Evolutionary conservation across 805 yeast genomes (phyloP).

Genomic region (Kuraishia molischiana): DNA sequence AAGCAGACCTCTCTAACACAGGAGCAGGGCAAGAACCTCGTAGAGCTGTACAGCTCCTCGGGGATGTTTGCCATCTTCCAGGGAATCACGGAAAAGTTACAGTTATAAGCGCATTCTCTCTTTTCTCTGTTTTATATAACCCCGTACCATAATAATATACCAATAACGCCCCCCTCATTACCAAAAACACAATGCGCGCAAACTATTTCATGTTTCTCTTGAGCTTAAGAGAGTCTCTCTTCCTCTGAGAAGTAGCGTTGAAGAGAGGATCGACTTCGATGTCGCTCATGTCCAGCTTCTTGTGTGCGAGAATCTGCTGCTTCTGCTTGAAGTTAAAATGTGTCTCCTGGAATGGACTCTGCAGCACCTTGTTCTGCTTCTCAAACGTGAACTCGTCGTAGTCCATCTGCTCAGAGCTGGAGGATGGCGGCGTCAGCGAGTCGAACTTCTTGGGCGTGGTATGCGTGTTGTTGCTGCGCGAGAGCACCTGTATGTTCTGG

Average conservation of each 20-base stretch:
- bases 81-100: conserved; percentile 18
- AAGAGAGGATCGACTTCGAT: conserved; percentile 20
- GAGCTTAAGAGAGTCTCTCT: conserved; percentile 40
- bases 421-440: conserved; percentile 1
- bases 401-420: neutral
- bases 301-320: conserved; percentile 3
- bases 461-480: neutral
- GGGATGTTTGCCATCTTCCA: conserved; percentile 34
- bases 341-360: conserved; percentile 14
- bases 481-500: neutral
- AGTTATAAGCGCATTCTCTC: no score
- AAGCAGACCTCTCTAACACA: conserved; percentile 55
- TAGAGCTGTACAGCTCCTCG: conserved; percentile 25
- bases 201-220: conserved; percentile 26
- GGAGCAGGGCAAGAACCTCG: conserved; percentile 21
- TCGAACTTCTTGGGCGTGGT: neutral
- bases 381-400: conserved; percentile 3
- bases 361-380: conserved; percentile 8
- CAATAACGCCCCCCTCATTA: no score
- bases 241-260: conserved; percentile 39
- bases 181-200: neutral
- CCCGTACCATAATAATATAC: no score
- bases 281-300: conserved; percentile 6
- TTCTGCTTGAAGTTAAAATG: conserved; percentile 6
- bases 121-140: no score